Evolutionary conservation across 2,329 filamentous ascomycete genomes (phyloP), one percentile per base, ranked within the genome.

Genomic region (Taxawa tesnikishii): DNA sequence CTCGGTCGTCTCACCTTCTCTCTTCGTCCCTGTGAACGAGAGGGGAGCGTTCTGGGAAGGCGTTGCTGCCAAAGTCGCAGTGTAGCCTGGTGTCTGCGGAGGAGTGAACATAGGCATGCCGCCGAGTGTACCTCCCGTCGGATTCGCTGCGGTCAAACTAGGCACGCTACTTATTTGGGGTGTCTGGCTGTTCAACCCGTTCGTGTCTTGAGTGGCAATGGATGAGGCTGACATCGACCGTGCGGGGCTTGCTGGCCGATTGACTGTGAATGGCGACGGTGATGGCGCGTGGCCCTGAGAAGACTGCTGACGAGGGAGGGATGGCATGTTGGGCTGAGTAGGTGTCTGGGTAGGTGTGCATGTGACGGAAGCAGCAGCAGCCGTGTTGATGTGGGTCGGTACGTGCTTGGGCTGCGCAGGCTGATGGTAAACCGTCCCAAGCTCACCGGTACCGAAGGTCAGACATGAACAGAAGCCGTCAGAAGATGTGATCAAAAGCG

Each of bases 401-500:
- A 51, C 44, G 34, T 51, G 53, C 42, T 51, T 51, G 2, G 49
- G 41, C 7, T 53, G 40, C 23, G 54, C 55, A 44, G 83, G 75
- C 18, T 78, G 79, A 6, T 75, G 77, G 53, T 92, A 92, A 4
- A 75, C 60, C 42, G 88, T 77, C 9, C 90, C 90, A 1, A 98
- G 64, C 54, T 98, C 90, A 6, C 83, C 83, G 2, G 80, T 65
- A 1, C 73, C 59, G 50, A 98, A 98, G 0, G 85, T 81, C 5
- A 98, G 65, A 0, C 83, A 80, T 0, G 90, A 98, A 55, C 90
- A 98, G 62, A 96, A 98, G 0, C 90, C 90, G 55, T 98, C 90
- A 0, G 90, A 94, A 0, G 90, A 98, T n/a, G 85, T 90, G 62
- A 98, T 92, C 30, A 98, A 67, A 14, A 98, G 63, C 2, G 79